Evolutionary conservation across 768 basidiomycete genomes (phyloP).

Genomic region (Leccinum arenicola): DNA sequence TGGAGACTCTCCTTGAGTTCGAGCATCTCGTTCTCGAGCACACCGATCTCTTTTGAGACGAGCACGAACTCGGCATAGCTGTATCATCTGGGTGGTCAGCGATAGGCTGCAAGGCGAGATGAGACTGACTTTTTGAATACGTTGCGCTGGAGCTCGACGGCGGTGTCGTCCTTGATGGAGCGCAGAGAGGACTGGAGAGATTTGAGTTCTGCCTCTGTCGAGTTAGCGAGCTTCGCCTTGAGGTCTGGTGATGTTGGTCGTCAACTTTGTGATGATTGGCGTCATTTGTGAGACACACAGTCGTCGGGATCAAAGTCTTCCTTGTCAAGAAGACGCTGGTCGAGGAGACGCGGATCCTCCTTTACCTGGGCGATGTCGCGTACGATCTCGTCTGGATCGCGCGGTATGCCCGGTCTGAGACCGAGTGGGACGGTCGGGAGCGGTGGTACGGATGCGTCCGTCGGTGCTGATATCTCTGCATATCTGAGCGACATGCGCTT

Average conservation of each 20-base stretch:
- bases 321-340: constrained; percentile 62
- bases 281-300: constrained; percentile 52
- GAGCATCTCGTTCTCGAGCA: constrained; percentile 95
- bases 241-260: constrained; percentile 45
- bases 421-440: constrained; percentile 55
- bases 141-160: constrained; percentile 80
- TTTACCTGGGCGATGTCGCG: constrained; percentile 34
- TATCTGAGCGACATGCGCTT: constrained; percentile 95
- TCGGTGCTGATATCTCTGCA: constrained; percentile 79
- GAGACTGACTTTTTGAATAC: constrained; percentile 85
- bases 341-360: constrained; percentile 61
- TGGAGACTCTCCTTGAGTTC: constrained; percentile 92
- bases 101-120: background rate
- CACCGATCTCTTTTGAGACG: constrained; percentile 95
- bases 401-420: constrained; percentile 33
- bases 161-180: constrained; percentile 66
- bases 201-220: constrained; percentile 78
- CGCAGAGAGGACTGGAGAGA: constrained; percentile 75
- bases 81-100: constrained; percentile 14
- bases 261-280: background rate
- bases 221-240: constrained; percentile 85
- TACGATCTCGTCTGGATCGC: constrained; percentile 49
- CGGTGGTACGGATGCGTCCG: constrained; percentile 51
- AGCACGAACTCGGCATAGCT: constrained; percentile 97
- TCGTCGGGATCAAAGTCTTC: constrained; percentile 86